phyloP scores from a whole-genome alignment of 2,329 filamentous ascomycete species.

The Elsinoe batatas region DNA sequence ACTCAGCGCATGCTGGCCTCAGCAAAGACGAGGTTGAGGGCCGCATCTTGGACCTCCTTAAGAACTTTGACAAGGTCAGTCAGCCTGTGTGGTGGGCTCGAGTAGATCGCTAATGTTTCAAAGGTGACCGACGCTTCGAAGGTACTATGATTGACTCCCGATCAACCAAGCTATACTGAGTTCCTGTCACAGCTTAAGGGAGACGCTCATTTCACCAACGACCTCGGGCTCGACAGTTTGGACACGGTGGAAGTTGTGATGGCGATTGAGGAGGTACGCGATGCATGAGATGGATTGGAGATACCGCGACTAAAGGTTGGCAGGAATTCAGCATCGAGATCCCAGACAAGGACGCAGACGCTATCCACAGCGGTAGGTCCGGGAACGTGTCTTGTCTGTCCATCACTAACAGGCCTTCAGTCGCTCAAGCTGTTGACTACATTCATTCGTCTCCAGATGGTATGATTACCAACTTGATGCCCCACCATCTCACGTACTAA shows the following conservation, averaged over 20 bases:
- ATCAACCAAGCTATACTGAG: background rate
- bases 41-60: conserved; percentile 82
- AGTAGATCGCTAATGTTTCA: conserved; percentile 1
- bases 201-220: conserved; percentile 82
- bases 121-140: conserved; percentile 6
- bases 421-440: conserved; percentile 91
- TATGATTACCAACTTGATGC: conserved; percentile 37
- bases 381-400: background rate
- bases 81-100: conserved; percentile 5
- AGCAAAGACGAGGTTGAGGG: conserved; percentile 78
- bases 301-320: conserved; percentile 32
- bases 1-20: conserved; percentile 72
- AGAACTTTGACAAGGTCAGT: conserved; percentile 93
- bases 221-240: conserved; percentile 92
- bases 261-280: conserved; percentile 89
- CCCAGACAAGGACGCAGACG: conserved; percentile 91
- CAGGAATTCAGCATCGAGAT: conserved; percentile 89
- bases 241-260: conserved; percentile 99
- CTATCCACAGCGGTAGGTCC: conserved; percentile 79
- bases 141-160: background rate
- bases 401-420: conserved; percentile 41
- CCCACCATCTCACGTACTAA: background rate
- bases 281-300: conserved; percentile 31
- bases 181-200: conserved; percentile 57
- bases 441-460: conserved; percentile 88